Evolutionary conservation across 257 asterid species (phyloP).

Genomic region (Scutellaria galericulata): DNA sequence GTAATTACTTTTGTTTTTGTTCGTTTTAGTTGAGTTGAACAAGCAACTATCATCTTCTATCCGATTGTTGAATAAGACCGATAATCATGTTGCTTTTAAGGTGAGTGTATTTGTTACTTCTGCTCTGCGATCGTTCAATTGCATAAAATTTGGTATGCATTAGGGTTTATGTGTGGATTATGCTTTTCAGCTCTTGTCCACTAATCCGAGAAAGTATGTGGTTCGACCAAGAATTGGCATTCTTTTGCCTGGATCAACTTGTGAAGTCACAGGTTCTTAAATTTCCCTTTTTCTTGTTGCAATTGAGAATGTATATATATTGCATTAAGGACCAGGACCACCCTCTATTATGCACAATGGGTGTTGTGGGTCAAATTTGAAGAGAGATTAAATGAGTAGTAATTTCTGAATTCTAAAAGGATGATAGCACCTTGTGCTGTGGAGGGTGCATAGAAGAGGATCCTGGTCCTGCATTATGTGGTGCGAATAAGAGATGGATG

Average conservation of each 20-base stretch:
- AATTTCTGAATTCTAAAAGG: too few relatives aligned
- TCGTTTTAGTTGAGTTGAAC: constrained; percentile 58
- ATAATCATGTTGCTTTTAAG: constrained; percentile 63
- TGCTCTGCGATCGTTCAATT: neutral
- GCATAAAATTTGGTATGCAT: neutral
- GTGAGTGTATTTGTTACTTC: constrained; percentile 37
- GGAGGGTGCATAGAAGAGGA: too few relatives aligned
- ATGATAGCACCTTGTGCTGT: too few relatives aligned
- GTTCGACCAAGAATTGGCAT: constrained; percentile 65
- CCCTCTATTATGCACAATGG: too few relatives aligned
- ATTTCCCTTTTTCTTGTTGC: neutral
- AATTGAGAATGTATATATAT: neutral
- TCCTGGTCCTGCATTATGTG: neutral
- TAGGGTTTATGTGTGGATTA: constrained; percentile 15
- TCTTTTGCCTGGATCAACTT: constrained; percentile 52
- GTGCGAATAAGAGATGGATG: neutral
- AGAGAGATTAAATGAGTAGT: too few relatives aligned
- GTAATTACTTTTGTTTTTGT: neutral
- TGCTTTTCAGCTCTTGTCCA: constrained; percentile 43
- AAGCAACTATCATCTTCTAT: constrained; percentile 59
- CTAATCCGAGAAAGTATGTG: constrained; percentile 63
- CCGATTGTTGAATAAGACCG: constrained; percentile 54
- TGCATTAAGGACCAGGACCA: too few relatives aligned
- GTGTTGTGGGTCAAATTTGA: too few relatives aligned
- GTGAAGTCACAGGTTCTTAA: constrained; percentile 52